Base-by-base conservation (phyloP, 805 yeast genomes). In the Maudiozyma saulgeensis region DNA sequence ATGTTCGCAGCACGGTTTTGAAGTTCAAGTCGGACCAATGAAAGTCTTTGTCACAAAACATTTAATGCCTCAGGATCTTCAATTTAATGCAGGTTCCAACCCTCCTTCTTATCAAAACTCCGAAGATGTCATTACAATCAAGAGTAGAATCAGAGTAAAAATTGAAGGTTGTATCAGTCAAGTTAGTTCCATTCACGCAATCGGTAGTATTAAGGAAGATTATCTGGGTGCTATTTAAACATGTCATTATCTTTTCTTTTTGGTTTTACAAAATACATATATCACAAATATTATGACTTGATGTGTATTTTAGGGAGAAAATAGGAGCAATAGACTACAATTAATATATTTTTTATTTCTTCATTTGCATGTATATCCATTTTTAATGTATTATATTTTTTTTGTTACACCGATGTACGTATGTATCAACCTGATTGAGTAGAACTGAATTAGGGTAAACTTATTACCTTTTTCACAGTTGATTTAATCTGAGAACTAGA, bases 41-140 rank as follows among this genome's bases (percentile, higher is more conserved):
- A 82, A 90, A 23, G 96, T 93, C 39, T 93, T 93, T 67, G 95
- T 93, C 21, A 86, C 96, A 23, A 89, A 95, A 37, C 97, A 91
- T 70, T 76, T 90, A 66, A 90, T 93, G 59, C 98, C 99, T 8
- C 81, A 87, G 38, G 96, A 91, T 64, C 85, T 93, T 89, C 77
- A 81, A 51, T 93, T 84, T 68, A 91, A 90, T 58, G 96, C 98
- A 7, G 84, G 95, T 19, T 90, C 96, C 34, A 90, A 91, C 59
- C 99, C 99, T 9, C 99, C 99, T n/a, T 96, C 97, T 6, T 93
- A 88, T 67, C 95, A 87, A 54, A 82, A 91, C 53, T 93, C 91
- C 21, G 99, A 93, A 59, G 98, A 91, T 71, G 83, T 87, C 54
- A 88, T 93, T 43, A 95, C 87, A 63, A 91, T 91, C 67, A 96